A percentile compares a stretch with the other conserved stretches of the same genome.
Evolutionary conservation across 352 stramenopile genomes (phyloP).

Genomic region (Pythium chondricola): DNA sequence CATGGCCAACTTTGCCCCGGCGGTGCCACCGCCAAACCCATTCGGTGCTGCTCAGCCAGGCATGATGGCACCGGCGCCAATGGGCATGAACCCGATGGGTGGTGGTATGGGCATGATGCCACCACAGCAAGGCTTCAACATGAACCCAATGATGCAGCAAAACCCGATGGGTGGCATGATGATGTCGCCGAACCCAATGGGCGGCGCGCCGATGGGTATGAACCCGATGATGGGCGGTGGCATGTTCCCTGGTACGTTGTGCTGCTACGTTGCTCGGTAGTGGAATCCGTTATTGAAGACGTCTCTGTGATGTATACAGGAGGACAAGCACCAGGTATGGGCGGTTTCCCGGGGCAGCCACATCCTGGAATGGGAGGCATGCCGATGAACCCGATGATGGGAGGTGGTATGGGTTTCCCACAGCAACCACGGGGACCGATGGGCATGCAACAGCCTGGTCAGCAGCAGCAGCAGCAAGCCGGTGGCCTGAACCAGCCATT

Average conservation of each 20-base stretch:
- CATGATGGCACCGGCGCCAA: constrained; percentile 25
- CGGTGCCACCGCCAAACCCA: constrained; percentile 22
- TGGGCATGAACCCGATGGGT: constrained; percentile 40
- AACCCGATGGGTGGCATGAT: constrained; percentile 1
- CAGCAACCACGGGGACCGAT: constrained; percentile 32
- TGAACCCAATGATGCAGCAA: constrained; percentile 36
- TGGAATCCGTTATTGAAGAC: neutral
- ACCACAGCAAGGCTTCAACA: constrained; percentile 18
- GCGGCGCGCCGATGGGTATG: constrained; percentile 29
- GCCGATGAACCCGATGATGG: constrained; percentile 49
- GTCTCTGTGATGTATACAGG: constrained; percentile 8
- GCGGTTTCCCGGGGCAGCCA: too few species aligned
- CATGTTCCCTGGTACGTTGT: constrained; percentile 44
- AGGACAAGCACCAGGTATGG: constrained; percentile 30
- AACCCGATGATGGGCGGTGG: constrained; percentile 44
- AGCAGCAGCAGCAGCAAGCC: constrained; percentile 32
- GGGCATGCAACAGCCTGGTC: constrained; percentile 33
- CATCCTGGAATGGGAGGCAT: constrained; percentile 31
- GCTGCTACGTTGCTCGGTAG: neutral
- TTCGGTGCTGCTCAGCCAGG: constrained; percentile 42
- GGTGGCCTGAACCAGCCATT: constrained; percentile 71
- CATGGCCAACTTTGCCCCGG: constrained; percentile 74
- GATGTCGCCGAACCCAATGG: constrained; percentile 27
- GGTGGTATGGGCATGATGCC: constrained; percentile 28
- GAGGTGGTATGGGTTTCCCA: constrained; percentile 28